phyloP scores from a whole-genome alignment of 441 rosid genomes.

The Gossypium trilobum region DNA sequence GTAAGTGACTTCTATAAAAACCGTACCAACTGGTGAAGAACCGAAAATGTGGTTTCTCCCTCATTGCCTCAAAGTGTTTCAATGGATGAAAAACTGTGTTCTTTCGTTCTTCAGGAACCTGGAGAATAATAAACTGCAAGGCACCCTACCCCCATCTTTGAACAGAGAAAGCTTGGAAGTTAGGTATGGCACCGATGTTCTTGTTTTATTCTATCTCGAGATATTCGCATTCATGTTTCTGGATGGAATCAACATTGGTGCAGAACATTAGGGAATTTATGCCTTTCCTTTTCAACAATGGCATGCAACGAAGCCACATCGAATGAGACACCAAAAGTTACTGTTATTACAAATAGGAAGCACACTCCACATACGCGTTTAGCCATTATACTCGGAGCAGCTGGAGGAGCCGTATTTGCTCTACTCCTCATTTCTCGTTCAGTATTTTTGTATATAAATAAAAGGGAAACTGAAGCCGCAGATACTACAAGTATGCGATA shows the following conservation, averaged over 20 bases:
- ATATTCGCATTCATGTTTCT: conserved; percentile 11
- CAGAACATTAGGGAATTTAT: conserved; percentile 72
- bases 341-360: conserved; percentile 41
- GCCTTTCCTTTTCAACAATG: conserved; percentile 61
- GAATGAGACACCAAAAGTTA: conserved; percentile 70
- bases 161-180: conserved; percentile 59
- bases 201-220: neutral
- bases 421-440: conserved; percentile 30
- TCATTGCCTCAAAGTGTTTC: neutral
- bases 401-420: conserved; percentile 49
- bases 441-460: conserved; percentile 35
- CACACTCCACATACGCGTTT: conserved; percentile 29
- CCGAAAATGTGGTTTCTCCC: neutral
- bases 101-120: conserved; percentile 51
- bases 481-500: conserved; percentile 38
- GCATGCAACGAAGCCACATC: conserved; percentile 59
- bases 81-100: neutral
- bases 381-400: conserved; percentile 47
- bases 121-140: conserved; percentile 69
- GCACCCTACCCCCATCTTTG: conserved; percentile 62
- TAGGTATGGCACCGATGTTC: conserved; percentile 35
- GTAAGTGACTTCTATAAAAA: conserved; percentile 39
- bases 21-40: neutral
- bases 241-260: conserved; percentile 6
- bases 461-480: conserved; percentile 33